Evolutionary conservation across 306 rosid genomes (phyloP).

Genomic region (Casuarina cunninghamiana): DNA sequence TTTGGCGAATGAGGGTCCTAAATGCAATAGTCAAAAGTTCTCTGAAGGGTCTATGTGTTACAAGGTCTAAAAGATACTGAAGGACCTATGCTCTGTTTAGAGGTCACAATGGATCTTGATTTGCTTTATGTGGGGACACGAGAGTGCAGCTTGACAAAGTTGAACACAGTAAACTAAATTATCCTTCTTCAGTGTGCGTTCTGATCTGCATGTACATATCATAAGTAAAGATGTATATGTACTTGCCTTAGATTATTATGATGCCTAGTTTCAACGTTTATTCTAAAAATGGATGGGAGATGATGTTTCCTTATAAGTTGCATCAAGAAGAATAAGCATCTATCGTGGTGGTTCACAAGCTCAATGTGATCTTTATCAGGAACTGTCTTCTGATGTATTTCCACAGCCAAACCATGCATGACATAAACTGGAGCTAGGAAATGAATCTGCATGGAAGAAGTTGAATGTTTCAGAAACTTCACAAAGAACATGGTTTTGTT

Average conservation of each 20-base stretch:
- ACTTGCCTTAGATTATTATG: neutral
- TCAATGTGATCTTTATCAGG: too few relatives aligned
- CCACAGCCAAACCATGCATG: neutral
- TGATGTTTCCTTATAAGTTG: neutral
- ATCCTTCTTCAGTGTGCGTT: conserved; percentile 5
- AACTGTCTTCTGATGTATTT: neutral
- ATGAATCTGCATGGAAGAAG: neutral
- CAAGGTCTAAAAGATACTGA: conserved; percentile 42
- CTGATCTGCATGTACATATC: neutral
- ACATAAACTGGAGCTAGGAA: neutral
- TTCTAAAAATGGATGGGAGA: neutral
- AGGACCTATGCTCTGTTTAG: conserved; percentile 31
- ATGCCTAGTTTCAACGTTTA: neutral
- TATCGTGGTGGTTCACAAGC: neutral
- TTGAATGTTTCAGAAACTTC: neutral
- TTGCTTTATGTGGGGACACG: conserved; percentile 58
- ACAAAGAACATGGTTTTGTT: neutral
- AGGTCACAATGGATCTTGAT: conserved; percentile 50
- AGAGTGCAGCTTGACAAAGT: conserved; percentile 46
- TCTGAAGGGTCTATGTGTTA: conserved; percentile 33
- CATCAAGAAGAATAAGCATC: conserved; percentile 5
- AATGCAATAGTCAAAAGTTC: conserved; percentile 37
- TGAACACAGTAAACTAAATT: conserved; percentile 30
- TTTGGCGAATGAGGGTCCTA: conserved; percentile 15
- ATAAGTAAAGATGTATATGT: neutral